Evolutionary conservation across 2,329 filamentous ascomycete species (phyloP).

Genomic region (Alternaria rosae): DNA sequence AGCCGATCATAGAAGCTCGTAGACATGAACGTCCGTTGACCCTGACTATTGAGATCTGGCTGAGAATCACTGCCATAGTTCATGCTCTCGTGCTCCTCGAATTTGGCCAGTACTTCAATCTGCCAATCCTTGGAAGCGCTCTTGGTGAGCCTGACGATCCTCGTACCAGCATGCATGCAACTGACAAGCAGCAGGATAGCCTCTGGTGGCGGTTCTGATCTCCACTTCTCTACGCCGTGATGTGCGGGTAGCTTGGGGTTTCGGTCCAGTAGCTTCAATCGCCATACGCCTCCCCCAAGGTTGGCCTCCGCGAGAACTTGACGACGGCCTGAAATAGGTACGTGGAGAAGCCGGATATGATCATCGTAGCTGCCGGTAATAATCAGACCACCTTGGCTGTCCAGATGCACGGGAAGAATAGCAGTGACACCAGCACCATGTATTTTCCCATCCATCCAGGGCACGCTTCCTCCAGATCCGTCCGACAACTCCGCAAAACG

Average conservation of each 20-base stretch:
- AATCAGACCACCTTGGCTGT: slow-evolving; percentile 61
- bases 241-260: slow-evolving; percentile 19
- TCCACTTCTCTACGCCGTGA: slow-evolving; percentile 23
- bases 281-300: slow-evolving; percentile 86
- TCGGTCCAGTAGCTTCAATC: slow-evolving; percentile 69
- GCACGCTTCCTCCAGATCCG: slow-evolving; percentile 20
- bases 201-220: slow-evolving; percentile 23
- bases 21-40: slow-evolving; percentile 62
- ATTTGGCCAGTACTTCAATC: slow-evolving; percentile 72
- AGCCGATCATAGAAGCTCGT: slow-evolving; percentile 80
- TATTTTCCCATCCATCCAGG: slow-evolving; percentile 62
- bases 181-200: slow-evolving; percentile 67
- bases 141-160: slow-evolving; percentile 63
- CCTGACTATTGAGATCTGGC: slow-evolving; percentile 43
- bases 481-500: slow-evolving; percentile 44
- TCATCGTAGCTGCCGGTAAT: slow-evolving; percentile 95
- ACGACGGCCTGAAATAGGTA: slow-evolving; percentile 48
- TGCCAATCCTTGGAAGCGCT: slow-evolving; percentile 56
- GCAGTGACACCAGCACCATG: slow-evolving; percentile 88
- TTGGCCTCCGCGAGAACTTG: slow-evolving; percentile 68
- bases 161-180: slow-evolving; percentile 90
- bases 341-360: slow-evolving; percentile 71
- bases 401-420: slow-evolving; percentile 73
- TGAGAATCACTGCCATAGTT: slow-evolving; percentile 86
- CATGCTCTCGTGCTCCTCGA: slow-evolving; percentile 91